Conservation (phyloP, 805 yeast species). For the Cyberlindnera meyerae region DNA sequence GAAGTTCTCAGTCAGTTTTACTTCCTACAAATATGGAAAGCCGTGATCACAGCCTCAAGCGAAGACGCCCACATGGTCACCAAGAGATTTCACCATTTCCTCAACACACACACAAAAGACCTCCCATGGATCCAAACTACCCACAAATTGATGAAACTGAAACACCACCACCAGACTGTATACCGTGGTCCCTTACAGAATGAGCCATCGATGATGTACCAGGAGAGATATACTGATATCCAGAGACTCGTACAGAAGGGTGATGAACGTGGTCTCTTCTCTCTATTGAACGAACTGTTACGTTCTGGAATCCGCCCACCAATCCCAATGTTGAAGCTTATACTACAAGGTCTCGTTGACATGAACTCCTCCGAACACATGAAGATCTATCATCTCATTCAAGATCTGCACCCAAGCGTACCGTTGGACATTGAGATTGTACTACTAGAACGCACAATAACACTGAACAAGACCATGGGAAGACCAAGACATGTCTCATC, state of each 20-base stretch:
- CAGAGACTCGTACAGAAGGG: neutral
- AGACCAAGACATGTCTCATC: neutral
- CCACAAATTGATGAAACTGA: neutral
- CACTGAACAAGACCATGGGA: neutral
- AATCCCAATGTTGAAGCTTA: conserved; percentile 4
- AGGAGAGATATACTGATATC: conserved; percentile 1
- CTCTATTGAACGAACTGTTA: conserved; percentile 9
- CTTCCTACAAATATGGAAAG: conserved; percentile 7
- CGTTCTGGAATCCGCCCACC: conserved; percentile 22
- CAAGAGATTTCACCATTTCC: conserved; percentile 2
- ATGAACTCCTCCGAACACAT: conserved; percentile 12
- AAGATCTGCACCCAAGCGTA: conserved; percentile 9
- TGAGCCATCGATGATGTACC: neutral
- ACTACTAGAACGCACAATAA: conserved; percentile 7
- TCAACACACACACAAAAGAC: conserved; percentile 1
- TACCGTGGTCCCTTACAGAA: neutral
- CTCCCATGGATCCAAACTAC: conserved; percentile 6
- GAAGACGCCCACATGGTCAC: conserved; percentile 4
- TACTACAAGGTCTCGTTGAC: conserved; percentile 9
- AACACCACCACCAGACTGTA: neutral
- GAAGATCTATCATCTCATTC: conserved; percentile 13
- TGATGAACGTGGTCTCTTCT: conserved; percentile 8
- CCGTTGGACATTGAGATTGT: conserved; percentile 15
- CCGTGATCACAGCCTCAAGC: conserved; percentile 1
- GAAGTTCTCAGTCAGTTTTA: conserved; percentile 1